A percentile compares a stretch with the other conserved stretches of the same genome.
These are phyloP conservation scores for Camellia lanceoleosa DNA, from an alignment of 148 eudicot genomes.

Conservation along the genomic window DNA sequence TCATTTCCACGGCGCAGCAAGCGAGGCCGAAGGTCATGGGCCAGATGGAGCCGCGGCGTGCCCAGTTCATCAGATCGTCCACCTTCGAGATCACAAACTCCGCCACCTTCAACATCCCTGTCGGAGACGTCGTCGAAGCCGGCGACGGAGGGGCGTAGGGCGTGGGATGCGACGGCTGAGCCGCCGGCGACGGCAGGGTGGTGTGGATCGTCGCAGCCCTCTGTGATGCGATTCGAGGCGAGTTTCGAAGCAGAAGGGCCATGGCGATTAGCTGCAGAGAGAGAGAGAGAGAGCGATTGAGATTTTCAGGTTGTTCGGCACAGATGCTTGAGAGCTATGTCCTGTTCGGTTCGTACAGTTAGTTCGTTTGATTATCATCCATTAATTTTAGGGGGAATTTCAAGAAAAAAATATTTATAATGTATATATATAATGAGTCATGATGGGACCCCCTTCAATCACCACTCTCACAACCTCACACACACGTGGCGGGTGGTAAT, in stretches of 20 bases:
- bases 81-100: conserved; percentile 85
- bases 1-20: conserved; percentile 95
- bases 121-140: conserved; percentile 38
- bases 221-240: conserved; percentile 37
- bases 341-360: too few relatives aligned
- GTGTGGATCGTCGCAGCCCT: conserved; percentile 50
- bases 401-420: too few relatives aligned
- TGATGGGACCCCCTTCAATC: too few relatives aligned
- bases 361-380: too few relatives aligned
- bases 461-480: too few relatives aligned
- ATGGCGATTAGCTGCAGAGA: conserved; percentile 20
- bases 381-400: too few relatives aligned
- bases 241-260: conserved; percentile 49
- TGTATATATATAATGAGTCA: too few relatives aligned
- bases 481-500: too few relatives aligned
- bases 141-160: conserved; percentile 49
- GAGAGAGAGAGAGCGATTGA: neutral
- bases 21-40: conserved; percentile 81
- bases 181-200: conserved; percentile 13
- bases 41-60: conserved; percentile 89
- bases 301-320: too few relatives aligned
- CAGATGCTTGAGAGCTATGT: too few relatives aligned
- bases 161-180: conserved; percentile 24
- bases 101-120: conserved; percentile 63
- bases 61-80: conserved; percentile 88